Evolutionary conservation across 148 eudicot species (phyloP), one percentile per base, ranked within the genome.

Genomic region (Rhododendron henanense): DNA sequence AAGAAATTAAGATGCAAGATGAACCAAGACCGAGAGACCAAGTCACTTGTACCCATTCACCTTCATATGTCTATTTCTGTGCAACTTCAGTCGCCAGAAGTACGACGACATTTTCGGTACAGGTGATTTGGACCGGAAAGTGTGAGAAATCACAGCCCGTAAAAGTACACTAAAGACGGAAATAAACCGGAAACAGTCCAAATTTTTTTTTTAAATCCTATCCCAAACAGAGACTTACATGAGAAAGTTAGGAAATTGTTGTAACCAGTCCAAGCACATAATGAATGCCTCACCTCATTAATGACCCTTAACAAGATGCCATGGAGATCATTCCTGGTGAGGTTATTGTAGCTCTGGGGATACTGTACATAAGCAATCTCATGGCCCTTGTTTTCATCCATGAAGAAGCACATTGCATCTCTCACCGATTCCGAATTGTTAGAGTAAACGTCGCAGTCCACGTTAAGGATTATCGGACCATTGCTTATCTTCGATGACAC

Each of bases 401-500:
- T 76, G 73, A 84, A 77, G n/a, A 84, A 76, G 73, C 86, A 76
- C 28, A 84, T 19, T 1, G 86, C 86, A 39, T 84, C 81, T 84
- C 81, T 84, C 81, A 77, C 74, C 3, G 82, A 53, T n/a, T 77
- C 81, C n/a, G 86, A 57, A 77, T 84, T n/a, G 53, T 77, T 84
- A 0, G 74, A 55, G 41, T 77, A 84, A 81, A 77, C 28, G 39
- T 84, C 86, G 41, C 86, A 84, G 23, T 84, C 86, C 53, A 84
- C 81, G 18, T 23, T 77, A 35, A 84, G 73, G 25, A 84, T 84
- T 19, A 84, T 39, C 37, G 53, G 45, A 16, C 73, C 81, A 25
- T 84, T 84, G 86, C 81, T 84, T 6, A 84, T 84, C 15, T 78
- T 53, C 9, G 86, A 84, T 37, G 86, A 84, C 15, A 75, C 86